Percentiles rank a stretch among this genome's conserved stretches.
phyloP scores from a whole-genome alignment of 1,284 basidiomycete genomes.

The Puccinia triticina region DNA sequence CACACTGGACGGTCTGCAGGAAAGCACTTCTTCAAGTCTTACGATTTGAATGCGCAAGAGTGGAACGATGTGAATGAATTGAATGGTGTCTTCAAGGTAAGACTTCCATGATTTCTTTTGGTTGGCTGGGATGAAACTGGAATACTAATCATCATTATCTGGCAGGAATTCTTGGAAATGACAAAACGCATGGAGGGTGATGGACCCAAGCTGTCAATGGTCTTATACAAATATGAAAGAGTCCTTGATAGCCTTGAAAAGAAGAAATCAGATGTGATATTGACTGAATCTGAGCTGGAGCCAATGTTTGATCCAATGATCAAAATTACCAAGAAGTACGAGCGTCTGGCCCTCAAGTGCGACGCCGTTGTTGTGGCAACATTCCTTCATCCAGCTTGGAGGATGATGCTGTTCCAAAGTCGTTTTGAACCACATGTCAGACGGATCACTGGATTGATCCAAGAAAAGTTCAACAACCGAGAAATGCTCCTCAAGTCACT shows the following conservation, averaged over 20 bases:
- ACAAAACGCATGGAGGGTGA: no score
- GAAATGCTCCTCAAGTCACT: neutral
- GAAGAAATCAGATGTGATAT: neutral
- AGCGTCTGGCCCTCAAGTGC: neutral
- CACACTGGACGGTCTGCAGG: neutral
- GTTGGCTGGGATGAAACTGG: no score
- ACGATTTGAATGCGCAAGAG: neutral
- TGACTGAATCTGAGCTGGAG: slow-evolving; percentile 1
- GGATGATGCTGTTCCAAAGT: slow-evolving; percentile 12
- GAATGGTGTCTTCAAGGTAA: neutral
- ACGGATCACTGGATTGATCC: neutral
- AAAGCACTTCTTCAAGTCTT: neutral
- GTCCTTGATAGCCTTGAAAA: neutral
- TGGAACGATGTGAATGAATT: slow-evolving; percentile 3
- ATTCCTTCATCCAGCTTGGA: slow-evolving; percentile 1
- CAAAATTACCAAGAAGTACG: neutral
- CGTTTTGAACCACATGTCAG: neutral
- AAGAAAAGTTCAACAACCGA: neutral
- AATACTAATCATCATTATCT: no score
- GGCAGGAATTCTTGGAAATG: neutral
- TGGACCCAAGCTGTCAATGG: no score
- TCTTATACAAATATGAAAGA: neutral
- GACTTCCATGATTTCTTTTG: slow-evolving; percentile 65
- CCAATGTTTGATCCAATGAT: slow-evolving; percentile 23
- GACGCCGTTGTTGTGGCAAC: slow-evolving; percentile 7